These are phyloP conservation scores for Sclerotinia subarctica DNA, from an alignment of 2,329 filamentous ascomycete genomes.

Conservation along the genomic window DNA sequence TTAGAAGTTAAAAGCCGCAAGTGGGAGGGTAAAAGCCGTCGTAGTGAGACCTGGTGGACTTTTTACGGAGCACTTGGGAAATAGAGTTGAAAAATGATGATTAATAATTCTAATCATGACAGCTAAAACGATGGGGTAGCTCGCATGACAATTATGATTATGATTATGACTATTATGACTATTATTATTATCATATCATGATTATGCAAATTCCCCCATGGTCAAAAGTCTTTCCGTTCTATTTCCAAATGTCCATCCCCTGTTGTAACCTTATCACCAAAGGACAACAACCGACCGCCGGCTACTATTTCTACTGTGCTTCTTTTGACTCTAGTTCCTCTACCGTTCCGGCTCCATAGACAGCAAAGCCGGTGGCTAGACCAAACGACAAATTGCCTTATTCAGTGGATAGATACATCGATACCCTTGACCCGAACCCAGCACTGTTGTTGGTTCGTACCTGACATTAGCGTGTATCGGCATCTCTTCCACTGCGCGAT, in stretches of 20 bases:
- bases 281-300: constrained; percentile 4
- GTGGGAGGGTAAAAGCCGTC: background rate
- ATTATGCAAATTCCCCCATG: constrained; percentile 17
- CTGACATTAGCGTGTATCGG: constrained; percentile 28
- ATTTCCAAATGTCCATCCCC: background rate
- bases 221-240: constrained; percentile 1
- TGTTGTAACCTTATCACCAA: background rate
- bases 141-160: constrained; percentile 8
- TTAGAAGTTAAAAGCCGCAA: background rate
- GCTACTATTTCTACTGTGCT: constrained; percentile 6
- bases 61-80: background rate
- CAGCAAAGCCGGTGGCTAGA: constrained; percentile 21
- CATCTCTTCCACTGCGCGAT: constrained; percentile 19
- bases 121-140: constrained; percentile 15
- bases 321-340: constrained; percentile 9
- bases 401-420: constrained; percentile 11
- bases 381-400: background rate
- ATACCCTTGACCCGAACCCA: constrained; percentile 15
- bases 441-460: constrained; percentile 26
- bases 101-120: constrained; percentile 8
- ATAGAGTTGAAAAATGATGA: background rate
- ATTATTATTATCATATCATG: too few relatives aligned
- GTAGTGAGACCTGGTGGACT: constrained; percentile 6
- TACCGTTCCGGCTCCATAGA: constrained; percentile 25
- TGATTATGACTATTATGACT: too few relatives aligned